Evolutionary conservation across 345 rosid genomes (phyloP).

Genomic region (Tarenaya hassleriana): DNA sequence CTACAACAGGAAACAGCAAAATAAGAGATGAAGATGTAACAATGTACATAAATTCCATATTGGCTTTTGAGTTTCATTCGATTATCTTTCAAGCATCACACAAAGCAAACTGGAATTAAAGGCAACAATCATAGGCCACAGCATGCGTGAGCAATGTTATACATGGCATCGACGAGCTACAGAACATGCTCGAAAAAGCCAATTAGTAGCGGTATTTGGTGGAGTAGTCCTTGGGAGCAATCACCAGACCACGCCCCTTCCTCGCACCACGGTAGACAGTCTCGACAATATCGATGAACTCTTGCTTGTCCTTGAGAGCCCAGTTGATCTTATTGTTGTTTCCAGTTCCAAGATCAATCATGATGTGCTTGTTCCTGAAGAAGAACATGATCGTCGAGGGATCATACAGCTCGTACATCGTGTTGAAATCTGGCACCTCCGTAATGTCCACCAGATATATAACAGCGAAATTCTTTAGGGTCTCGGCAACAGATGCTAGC

Average conservation of each 20-base stretch:
- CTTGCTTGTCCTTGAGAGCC: conserved; percentile 98
- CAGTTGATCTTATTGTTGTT: conserved; percentile 98
- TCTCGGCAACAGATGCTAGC: conserved; percentile 79
- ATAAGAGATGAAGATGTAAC: too few relatives aligned
- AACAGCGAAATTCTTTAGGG: conserved; percentile 91
- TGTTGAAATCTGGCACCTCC: conserved; percentile 88
- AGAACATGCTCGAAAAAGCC: background rate
- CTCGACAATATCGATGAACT: conserved; percentile 84
- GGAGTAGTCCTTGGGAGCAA: conserved; percentile 95
- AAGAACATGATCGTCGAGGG: conserved; percentile 94
- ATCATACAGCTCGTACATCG: conserved; percentile 92
- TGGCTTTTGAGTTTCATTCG: conserved; percentile 19
- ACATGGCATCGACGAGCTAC: background rate
- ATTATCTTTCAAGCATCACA: conserved; percentile 19
- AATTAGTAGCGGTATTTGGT: conserved; percentile 84
- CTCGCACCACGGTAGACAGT: conserved; percentile 88
- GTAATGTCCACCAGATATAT: conserved; percentile 90
- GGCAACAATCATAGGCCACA: conserved; percentile 14
- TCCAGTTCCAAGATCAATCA: conserved; percentile 96
- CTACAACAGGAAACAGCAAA: too few relatives aligned
- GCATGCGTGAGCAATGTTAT: conserved; percentile 10
- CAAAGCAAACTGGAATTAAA: conserved; percentile 12
- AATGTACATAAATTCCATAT: background rate
- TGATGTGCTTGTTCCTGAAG: conserved; percentile 97
- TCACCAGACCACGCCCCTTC: conserved; percentile 93